Base-by-base conservation (phyloP, 169 alveolate genomes). In the Plasmodium vinckei region DNA sequence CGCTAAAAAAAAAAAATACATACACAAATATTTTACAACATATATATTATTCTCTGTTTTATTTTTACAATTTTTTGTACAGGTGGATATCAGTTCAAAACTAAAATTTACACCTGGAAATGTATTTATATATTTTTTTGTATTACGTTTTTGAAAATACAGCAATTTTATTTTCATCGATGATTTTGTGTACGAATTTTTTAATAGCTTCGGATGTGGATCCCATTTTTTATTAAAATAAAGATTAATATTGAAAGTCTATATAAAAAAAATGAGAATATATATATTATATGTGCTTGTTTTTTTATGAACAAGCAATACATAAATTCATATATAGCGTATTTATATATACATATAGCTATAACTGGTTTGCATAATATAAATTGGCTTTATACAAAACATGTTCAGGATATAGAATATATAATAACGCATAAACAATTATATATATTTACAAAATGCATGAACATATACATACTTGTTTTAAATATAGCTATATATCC, bases 61-160 rank as follows among this genome's bases (percentile, higher is more conserved):
- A 3, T 33, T 33, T 51, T 33, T 33, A 33, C 42, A 33, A 33
- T 33, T 33, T 33, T 33, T 2, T 33, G 7, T 33, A 33, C 3
- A 33, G 42, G 42, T 33, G 7, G 0, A 33, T 4, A 5, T 3
- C 7, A 33, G 42, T 33, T 33, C 42, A 33, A 33, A 33, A 33
- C 42, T 33, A 33, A 3, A 33, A 33, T 33, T 33, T 33, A 33
- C 42, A 33, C 42, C 42, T 33, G 7, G 7, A 33, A 33, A 33
- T 33, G 3, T 33, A 33, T 0, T 33, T 33, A 33, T 33, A 33
- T 33, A 3, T 33, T 23, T 17, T 51, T 57, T 33, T 17, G 39
- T n/a, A 21, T 73, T 73, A 73, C 87, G 87, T 60, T 73, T 73
- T 73, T 25, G 87, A 19, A 46, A 73, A 73, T 33, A 73, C 87